phyloP scores from a whole-genome alignment of 768 basidiomycete species.

The Hydnomerulius pinastri region DNA sequence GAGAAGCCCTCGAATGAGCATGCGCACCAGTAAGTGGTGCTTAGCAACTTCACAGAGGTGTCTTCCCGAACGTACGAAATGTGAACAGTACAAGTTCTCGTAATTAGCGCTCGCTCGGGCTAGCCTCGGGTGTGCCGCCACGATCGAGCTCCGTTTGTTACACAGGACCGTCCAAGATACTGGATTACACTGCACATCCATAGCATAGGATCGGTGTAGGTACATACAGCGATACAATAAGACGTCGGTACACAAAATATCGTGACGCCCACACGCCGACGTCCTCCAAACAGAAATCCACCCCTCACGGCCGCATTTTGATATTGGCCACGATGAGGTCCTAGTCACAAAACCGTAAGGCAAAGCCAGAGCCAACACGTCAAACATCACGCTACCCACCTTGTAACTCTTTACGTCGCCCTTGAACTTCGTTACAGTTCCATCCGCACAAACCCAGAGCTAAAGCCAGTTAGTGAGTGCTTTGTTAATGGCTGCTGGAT shows the following conservation, averaged over 20 bases:
- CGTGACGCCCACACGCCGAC: too few relatives aligned
- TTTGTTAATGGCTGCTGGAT: background rate
- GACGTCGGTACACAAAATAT: too few relatives aligned
- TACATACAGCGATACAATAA: too few relatives aligned
- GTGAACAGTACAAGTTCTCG: background rate
- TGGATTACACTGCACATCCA: background rate
- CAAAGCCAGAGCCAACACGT: background rate
- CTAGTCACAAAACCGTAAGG: conserved; percentile 37
- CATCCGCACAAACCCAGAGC: conserved; percentile 94
- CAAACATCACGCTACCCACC: conserved; percentile 41
- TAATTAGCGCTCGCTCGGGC: too few relatives aligned
- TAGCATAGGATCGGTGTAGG: too few relatives aligned
- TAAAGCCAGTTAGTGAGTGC: conserved; percentile 32
- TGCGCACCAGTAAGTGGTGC: too few relatives aligned
- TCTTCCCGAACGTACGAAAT: too few relatives aligned
- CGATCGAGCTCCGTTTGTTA: too few relatives aligned
- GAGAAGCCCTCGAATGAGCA: too few relatives aligned
- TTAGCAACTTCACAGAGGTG: background rate
- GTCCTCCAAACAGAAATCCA: background rate
- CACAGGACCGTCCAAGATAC: too few relatives aligned
- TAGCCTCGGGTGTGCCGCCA: too few relatives aligned
- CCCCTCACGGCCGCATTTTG: conserved; percentile 52
- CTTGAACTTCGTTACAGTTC: conserved; percentile 77
- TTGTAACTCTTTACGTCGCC: conserved; percentile 94
- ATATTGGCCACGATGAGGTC: conserved; percentile 75